Evolutionary conservation across 2,329 filamentous ascomycete species (phyloP), one percentile per base, ranked within the genome.

Genomic region (Fusarium neocosmosporiellum): DNA sequence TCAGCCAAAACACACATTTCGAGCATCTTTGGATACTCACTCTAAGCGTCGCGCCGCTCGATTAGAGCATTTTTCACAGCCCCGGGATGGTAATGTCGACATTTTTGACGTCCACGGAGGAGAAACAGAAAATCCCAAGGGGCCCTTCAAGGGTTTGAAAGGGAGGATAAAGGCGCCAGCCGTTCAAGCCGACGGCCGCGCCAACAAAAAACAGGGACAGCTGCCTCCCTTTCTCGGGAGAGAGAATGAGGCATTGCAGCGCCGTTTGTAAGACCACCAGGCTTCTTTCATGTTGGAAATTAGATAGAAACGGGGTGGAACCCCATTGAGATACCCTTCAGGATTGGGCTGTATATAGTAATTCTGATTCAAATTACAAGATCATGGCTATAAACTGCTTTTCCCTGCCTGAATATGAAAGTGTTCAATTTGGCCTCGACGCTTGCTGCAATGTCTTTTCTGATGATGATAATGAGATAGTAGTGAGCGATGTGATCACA

Each of bases 21-120:
- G 22, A n/a, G 34, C 16, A 58, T 59, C 37, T 34, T 16, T 9
- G 27, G 18, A 24, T n/a, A 43, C 14, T 18, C 36, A 37, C 34
- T 18, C 29, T 10, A 72, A 74, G 31, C 57, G 46, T 53, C 24
- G 54, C 46, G 71, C 33, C 71, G 72, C 67, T 73, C 64, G 41
- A 7, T 10, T 39, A 31, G 66, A 72, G 66, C 63, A 65, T 60
- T 18, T 20, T 34, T 11, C 20, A 20, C 41, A 39, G 3, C 37
- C 50, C 37, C 27, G 31, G 64, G 48, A 66, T 24, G 14, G 54
- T 58, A 22, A 7, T 58, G 48, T 63, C 59, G 61, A 48, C 14
- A 37, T 18, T 7, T 22, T n/a, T 39, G 27, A 57, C 39, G 58
- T 50, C 57, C 55, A 57, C 31, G 61, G 43, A 59, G 39, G 22